Conservation (phyloP, 306 rosid genomes). For the Acacia confusa region DNA sequence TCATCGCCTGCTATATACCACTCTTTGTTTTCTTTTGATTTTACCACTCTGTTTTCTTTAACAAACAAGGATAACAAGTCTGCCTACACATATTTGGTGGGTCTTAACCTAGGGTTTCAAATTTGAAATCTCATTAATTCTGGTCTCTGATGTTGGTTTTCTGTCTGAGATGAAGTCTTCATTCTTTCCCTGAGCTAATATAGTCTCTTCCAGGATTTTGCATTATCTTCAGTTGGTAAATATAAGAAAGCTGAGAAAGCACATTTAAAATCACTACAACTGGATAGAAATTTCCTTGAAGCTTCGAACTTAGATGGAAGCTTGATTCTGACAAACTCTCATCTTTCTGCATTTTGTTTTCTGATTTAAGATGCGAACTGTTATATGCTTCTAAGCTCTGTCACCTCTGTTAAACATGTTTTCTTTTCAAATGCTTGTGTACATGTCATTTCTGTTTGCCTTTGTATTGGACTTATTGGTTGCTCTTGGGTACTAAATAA, state of each 20-base stretch:
- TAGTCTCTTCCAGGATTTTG: constrained; percentile 66
- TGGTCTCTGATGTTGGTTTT: constrained; percentile 30
- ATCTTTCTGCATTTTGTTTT: background rate
- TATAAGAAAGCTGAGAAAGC: constrained; percentile 81
- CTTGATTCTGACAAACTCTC: background rate
- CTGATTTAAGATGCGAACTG: constrained; percentile 14
- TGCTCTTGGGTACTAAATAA: background rate
- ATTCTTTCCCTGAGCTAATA: constrained; percentile 34
- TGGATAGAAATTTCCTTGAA: constrained; percentile 79
- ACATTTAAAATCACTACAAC: constrained; percentile 67
- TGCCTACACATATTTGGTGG: constrained; percentile 81
- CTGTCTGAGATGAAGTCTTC: constrained; percentile 2
- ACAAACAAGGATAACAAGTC: constrained; percentile 57
- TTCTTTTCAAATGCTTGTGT: constrained; percentile 1
- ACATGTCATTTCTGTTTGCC: constrained; percentile 4
- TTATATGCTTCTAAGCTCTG: constrained; percentile 32
- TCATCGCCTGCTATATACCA: background rate
- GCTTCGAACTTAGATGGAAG: constrained; percentile 27
- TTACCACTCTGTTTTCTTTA: background rate
- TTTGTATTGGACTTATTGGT: background rate
- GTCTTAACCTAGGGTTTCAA: constrained; percentile 11
- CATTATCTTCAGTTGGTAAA: constrained; percentile 83
- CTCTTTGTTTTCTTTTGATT: background rate
- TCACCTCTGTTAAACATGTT: constrained; percentile 5
- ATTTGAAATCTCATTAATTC: constrained; percentile 24